Evolutionary conservation across 495 filamentous ascomycete genomes (phyloP).

Genomic region (Stereocaulon alpinum): DNA sequence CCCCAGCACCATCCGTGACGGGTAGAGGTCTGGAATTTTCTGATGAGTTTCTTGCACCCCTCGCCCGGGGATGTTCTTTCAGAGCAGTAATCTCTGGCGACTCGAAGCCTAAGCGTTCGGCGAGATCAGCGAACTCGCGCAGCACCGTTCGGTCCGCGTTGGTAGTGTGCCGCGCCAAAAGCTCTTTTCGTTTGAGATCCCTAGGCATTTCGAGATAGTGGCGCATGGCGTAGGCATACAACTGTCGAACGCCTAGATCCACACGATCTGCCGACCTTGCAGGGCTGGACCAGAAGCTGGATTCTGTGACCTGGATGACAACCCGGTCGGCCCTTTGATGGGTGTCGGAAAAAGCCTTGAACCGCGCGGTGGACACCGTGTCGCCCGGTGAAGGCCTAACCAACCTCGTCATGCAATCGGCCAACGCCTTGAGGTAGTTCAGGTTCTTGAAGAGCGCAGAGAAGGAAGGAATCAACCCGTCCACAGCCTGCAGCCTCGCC

Average conservation of each 20-base stretch:
- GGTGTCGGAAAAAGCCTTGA: not conserved
- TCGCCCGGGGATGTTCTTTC: slow-evolving; percentile 8
- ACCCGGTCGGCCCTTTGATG: not conserved
- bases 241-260: slow-evolving; percentile 11
- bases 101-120: slow-evolving; percentile 12
- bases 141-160: slow-evolving; percentile 10
- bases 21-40: slow-evolving; percentile 9
- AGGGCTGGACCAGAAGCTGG: slow-evolving; percentile 5
- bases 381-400: not conserved
- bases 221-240: slow-evolving; percentile 14
- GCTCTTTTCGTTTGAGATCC: slow-evolving; percentile 9
- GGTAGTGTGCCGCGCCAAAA: slow-evolving; percentile 3
- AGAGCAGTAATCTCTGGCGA: slow-evolving; percentile 12
- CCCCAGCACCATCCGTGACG: slow-evolving; percentile 12
- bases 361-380: not conserved
- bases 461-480: not conserved
- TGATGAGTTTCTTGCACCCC: not conserved
- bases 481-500: not conserved
- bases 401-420: not conserved
- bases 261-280: slow-evolving; percentile 4
- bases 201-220: slow-evolving; percentile 11
- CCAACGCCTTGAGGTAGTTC: slow-evolving; percentile 5
- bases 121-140: slow-evolving; percentile 13
- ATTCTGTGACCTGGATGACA: not conserved
- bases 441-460: not conserved